A percentile compares a stretch with the other conserved stretches of the same genome.
phyloP scores from a whole-genome alignment of 495 filamentous ascomycete species.

The Stereocaulon alpinum region DNA sequence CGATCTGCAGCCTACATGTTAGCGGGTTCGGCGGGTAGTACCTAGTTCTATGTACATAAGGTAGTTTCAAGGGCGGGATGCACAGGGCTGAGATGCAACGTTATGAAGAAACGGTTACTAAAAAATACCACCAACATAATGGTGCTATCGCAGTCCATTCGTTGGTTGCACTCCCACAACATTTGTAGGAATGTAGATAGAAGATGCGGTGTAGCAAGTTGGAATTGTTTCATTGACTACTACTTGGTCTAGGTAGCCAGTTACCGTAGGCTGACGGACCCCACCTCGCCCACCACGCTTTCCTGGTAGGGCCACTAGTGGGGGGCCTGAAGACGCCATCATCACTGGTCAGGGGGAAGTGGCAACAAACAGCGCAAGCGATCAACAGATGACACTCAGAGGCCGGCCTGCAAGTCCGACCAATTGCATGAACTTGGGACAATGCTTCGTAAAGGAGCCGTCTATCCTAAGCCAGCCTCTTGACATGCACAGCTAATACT shows the following conservation, averaged over 20 bases:
- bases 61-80: no score
- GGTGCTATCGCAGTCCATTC: background rate
- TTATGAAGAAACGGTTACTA: background rate
- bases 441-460: background rate
- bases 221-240: background rate
- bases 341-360: background rate
- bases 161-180: background rate
- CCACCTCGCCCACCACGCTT: background rate
- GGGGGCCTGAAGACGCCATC: constrained; percentile 7
- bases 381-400: background rate
- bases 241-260: background rate
- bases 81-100: constrained; percentile 1
- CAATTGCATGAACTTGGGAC: background rate
- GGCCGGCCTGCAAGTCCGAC: no score
- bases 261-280: background rate
- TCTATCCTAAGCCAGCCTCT: constrained; percentile 10
- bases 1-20: constrained; percentile 2
- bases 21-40: no score
- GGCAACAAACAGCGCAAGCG: background rate
- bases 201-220: background rate
- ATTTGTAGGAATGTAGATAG: background rate
- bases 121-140: background rate
- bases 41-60: no score
- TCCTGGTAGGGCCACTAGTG: constrained; percentile 5
- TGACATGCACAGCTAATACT: background rate